These are phyloP conservation scores for Ascochyta clinopodiicola DNA, from an alignment of 2,329 filamentous ascomycete species.

Conservation along the genomic window DNA sequence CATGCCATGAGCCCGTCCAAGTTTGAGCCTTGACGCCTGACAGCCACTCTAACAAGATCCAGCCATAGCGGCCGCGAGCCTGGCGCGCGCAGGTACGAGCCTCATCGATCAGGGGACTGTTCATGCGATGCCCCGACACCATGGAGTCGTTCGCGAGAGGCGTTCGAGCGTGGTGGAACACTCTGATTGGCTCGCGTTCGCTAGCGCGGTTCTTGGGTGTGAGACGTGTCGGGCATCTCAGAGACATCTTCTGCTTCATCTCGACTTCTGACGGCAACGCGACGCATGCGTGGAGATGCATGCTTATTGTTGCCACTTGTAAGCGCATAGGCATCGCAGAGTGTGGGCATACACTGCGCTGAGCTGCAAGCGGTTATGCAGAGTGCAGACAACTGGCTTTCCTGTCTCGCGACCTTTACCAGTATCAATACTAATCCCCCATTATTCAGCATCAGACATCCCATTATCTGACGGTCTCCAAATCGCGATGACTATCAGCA, in stretches of 20 bases:
- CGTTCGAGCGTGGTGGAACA: not conserved
- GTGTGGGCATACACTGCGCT: not conserved
- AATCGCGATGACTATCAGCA: not conserved
- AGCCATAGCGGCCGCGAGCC: not conserved
- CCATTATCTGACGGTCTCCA: not conserved
- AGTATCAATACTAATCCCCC: not conserved
- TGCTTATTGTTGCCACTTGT: not conserved
- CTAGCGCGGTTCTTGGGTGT: not conserved
- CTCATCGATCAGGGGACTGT: slow-evolving; percentile 10
- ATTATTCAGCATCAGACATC: not conserved
- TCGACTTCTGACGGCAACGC: slow-evolving; percentile 14
- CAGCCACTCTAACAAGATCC: not conserved
- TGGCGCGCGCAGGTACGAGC: not conserved
- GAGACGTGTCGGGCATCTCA: slow-evolving; percentile 2
- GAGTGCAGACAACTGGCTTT: not conserved
- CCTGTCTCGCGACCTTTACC: not conserved
- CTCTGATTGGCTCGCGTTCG: not conserved
- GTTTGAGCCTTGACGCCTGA: slow-evolving; percentile 10
- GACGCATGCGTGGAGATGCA: not conserved
- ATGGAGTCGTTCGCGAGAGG: not conserved
- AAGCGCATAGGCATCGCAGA: not conserved
- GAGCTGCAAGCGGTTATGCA: not conserved
- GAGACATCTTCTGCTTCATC: slow-evolving; percentile 16
- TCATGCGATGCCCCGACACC: slow-evolving; percentile 11
- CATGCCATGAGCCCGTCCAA: not conserved